A percentile compares a stretch with the other conserved stretches of the same genome.
phyloP scores from a whole-genome alignment of 805 yeast species.

The Schwanniomyces occidentalis region DNA sequence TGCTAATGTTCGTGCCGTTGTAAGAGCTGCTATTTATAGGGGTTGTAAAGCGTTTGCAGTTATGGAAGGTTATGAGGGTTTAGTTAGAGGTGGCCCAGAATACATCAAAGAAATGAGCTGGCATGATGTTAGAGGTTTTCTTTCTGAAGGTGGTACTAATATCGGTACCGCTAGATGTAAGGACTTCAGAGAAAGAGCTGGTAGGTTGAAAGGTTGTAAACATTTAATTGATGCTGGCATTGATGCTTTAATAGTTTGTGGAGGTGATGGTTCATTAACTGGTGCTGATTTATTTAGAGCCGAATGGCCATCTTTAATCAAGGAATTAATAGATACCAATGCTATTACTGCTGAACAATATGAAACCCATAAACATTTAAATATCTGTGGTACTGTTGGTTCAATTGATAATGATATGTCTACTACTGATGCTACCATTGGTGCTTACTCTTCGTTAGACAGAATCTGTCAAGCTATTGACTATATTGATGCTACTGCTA shows the following conservation, averaged over 20 bases:
- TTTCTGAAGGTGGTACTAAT: slow-evolving; percentile 89
- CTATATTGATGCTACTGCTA: slow-evolving; percentile 96
- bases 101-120: slow-evolving; percentile 77
- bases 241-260: slow-evolving; percentile 93
- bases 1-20: slow-evolving; percentile 93
- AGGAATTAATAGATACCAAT: slow-evolving; percentile 62
- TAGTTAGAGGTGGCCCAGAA: slow-evolving; percentile 79
- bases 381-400: slow-evolving; percentile 93
- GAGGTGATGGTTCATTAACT: slow-evolving; percentile 98
- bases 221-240: slow-evolving; percentile 86
- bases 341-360: slow-evolving; percentile 59
- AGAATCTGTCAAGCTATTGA: slow-evolving; percentile 93
- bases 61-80: slow-evolving; percentile 93
- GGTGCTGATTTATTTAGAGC: slow-evolving; percentile 94
- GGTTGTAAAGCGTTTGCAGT: slow-evolving; percentile 92
- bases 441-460: slow-evolving; percentile 91
- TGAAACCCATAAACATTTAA: slow-evolving; percentile 65
- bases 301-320: slow-evolving; percentile 90
- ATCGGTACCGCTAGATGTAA: slow-evolving; percentile 95
- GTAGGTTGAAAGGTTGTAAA: slow-evolving; percentile 80
- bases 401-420: slow-evolving; percentile 99
- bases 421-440: slow-evolving; percentile 93
- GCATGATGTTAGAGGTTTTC: slow-evolving; percentile 94
- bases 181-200: slow-evolving; percentile 82
- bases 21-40: slow-evolving; percentile 82